Evolutionary conservation across 1,284 basidiomycete species (phyloP), one percentile per base, ranked within the genome.

Genomic region (Microbotryum intermedium): DNA sequence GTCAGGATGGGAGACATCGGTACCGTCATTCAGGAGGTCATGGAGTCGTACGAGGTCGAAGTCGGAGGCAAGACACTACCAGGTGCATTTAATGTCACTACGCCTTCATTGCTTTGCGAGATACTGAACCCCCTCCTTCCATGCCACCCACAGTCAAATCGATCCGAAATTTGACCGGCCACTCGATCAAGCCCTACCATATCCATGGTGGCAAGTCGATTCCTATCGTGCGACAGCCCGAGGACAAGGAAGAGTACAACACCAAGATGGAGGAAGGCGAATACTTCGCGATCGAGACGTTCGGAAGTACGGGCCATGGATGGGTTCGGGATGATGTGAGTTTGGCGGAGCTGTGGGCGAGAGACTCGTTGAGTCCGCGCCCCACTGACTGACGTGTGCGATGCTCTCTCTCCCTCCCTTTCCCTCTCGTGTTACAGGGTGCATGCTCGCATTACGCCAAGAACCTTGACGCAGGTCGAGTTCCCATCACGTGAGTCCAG

Each of bases 211-310:
- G 78, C 58, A 98, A 98, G 77, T 89, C 87, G 0, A 86, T 99
- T 0, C 82, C 90, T 49, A 83, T 97, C 58, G 90, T 97, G 48
- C 89, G 53, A 9, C 50, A 57, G 4, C 55, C 55, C 21, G 55
- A 57, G 50, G 56, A 43, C 20, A 57, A 62, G 28, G 59, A 87
- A 76, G 90, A 88, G 64, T 61, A 72, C 64, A 81, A 84, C 71
- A 90, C 88, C 23, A 95, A 90, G 78, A 99, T 98, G 95, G 95
- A 98, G 74, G 95, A 99, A 76, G 94, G 92, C 43, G 95, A 99
- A 73, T 95, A 97, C 75, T 98, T 92, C 74, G 28, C 95, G 18
- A 97, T 99, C 65, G 95, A 99, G 76, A 98, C 95, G 0, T 99
- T 99, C 76, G 95, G 95, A 25, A 89, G 88, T 26, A 98, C 94